Conservation (phyloP, 2,329 filamentous ascomycete species). For the Epichloe festucae region DNA sequence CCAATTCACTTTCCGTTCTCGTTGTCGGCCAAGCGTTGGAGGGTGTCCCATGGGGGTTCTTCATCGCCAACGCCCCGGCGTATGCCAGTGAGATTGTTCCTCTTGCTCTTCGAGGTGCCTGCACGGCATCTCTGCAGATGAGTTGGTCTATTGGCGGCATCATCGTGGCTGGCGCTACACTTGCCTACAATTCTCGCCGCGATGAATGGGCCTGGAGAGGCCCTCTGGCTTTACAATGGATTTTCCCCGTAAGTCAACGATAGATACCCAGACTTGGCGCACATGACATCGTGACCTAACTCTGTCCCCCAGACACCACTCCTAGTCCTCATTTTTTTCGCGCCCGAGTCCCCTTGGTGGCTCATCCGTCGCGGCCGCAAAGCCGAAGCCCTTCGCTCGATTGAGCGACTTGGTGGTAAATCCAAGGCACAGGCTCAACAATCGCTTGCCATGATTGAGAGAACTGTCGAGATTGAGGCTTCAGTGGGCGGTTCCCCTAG, state of each 20-base stretch:
- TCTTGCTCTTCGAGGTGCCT: conserved; percentile 39
- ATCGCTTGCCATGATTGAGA: conserved; percentile 42
- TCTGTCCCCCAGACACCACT: conserved; percentile 28
- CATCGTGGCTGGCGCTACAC: conserved; percentile 43
- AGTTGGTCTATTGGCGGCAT: conserved; percentile 50
- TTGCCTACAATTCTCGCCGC: conserved; percentile 30
- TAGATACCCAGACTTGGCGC: neutral
- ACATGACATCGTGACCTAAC: neutral
- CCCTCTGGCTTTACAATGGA: conserved; percentile 44
- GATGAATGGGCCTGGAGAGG: conserved; percentile 21
- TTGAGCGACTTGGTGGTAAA: conserved; percentile 27
- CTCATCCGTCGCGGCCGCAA: conserved; percentile 34
- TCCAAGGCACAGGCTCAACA: conserved; percentile 15
- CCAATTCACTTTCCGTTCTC: conserved; percentile 25
- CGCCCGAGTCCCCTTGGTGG: conserved; percentile 42
- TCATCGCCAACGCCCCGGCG: conserved; percentile 49
- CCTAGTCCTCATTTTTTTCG: conserved; percentile 35
- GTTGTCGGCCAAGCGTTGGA: conserved; percentile 42
- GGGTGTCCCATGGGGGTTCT: conserved; percentile 49
- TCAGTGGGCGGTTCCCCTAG: conserved; percentile 26
- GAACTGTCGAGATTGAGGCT: conserved; percentile 39
- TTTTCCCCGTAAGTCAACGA: conserved; percentile 28
- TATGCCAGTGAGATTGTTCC: conserved; percentile 49
- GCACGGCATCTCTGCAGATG: conserved; percentile 50
- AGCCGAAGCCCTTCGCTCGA: conserved; percentile 28